These are phyloP conservation scores for Ganoderma leucocontextum DNA, from an alignment of 1,284 basidiomycete genomes.

Conservation along the genomic window DNA sequence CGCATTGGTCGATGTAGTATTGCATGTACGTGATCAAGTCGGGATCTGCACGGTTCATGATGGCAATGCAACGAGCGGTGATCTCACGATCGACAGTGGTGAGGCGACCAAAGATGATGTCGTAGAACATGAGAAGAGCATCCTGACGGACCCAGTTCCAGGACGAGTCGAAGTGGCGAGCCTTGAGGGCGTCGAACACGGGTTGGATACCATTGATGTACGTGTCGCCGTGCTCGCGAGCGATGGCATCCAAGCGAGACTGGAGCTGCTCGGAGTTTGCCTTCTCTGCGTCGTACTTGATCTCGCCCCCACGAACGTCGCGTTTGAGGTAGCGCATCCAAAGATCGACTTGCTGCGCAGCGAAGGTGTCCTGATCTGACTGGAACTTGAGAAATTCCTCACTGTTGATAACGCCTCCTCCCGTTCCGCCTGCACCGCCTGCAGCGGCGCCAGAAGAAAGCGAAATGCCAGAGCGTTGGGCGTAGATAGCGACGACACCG, in stretches of 20 bases:
- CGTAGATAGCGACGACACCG: slow-evolving; percentile 84
- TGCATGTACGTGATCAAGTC: slow-evolving; percentile 94
- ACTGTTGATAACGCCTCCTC: slow-evolving; percentile 92
- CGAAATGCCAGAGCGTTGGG: slow-evolving; percentile 87
- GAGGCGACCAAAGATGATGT: slow-evolving; percentile 94
- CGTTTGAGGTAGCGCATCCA: slow-evolving; percentile 96
- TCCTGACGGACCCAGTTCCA: slow-evolving; percentile 99
- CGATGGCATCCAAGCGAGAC: slow-evolving; percentile 87
- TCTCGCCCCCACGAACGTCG: slow-evolving; percentile 92
- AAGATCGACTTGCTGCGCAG: slow-evolving; percentile 92
- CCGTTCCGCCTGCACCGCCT: slow-evolving; percentile 69
- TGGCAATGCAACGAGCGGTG: slow-evolving; percentile 96
- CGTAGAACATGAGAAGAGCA: slow-evolving; percentile 95
- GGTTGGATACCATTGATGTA: slow-evolving; percentile 97
- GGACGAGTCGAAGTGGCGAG: slow-evolving; percentile 96
- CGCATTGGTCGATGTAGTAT: slow-evolving; percentile 89
- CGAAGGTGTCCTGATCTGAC: slow-evolving; percentile 91
- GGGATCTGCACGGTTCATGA: slow-evolving; percentile 97
- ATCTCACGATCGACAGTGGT: slow-evolving; percentile 94
- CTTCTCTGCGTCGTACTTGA: slow-evolving; percentile 89
- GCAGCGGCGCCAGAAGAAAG: slow-evolving; percentile 73
- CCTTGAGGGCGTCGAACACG: slow-evolving; percentile 93
- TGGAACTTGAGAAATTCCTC: slow-evolving; percentile 99
- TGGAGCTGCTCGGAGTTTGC: slow-evolving; percentile 78
- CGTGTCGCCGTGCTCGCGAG: slow-evolving; percentile 89